Evolutionary conservation across 2,329 filamentous ascomycete genomes (phyloP), one percentile per base, ranked within the genome.

Genomic region (Calonectria pseudoreteaudii): DNA sequence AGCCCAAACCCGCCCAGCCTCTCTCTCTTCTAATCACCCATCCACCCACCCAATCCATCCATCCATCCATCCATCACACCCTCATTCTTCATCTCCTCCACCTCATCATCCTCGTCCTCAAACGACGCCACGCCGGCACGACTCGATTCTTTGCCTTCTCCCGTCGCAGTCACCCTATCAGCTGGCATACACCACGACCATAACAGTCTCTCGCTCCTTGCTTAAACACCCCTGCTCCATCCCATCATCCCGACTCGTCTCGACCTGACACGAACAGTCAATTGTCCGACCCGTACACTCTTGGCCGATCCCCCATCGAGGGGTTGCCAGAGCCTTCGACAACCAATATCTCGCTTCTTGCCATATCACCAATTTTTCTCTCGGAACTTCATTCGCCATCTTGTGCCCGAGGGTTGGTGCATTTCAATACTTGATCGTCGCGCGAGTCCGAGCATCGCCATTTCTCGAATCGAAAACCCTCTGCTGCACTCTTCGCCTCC

Each of bases 271-370:
- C 68, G 44, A 52, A 60, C 60, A 31, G 60, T 66, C 66, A 70
- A 70, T 70, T 70, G 71, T 38, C 66, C 66, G 71, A 73, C 71
- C 64, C 47, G 56, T 70, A 31, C 66, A 64, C 68, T 71, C 71
- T 70, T 64, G 64, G 68, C 50, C 68, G 67, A 70, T 75, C 71
- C 71, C 73, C 73, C 71, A 68, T 73, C 71, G 71, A 73, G 73
- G 73, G 73, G 73, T 65, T 71, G 71, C 64, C 73, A 71, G 73
- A 73, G 71, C 71, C 68, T 73, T 70, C 64, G 66, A 44, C 23
- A 44, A 68, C 58, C 23, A 41, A 65, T 38, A 64, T 66, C 53
- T 70, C 60, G 56, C 71, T 58, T 58, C 38, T 50, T 41, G 36
- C 31, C 41, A 26, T 41, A 58, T 73, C 71, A 60, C 58, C 50